phyloP scores from a whole-genome alignment of 306 rosid species.

The Dalbergia cochinchinensis region DNA sequence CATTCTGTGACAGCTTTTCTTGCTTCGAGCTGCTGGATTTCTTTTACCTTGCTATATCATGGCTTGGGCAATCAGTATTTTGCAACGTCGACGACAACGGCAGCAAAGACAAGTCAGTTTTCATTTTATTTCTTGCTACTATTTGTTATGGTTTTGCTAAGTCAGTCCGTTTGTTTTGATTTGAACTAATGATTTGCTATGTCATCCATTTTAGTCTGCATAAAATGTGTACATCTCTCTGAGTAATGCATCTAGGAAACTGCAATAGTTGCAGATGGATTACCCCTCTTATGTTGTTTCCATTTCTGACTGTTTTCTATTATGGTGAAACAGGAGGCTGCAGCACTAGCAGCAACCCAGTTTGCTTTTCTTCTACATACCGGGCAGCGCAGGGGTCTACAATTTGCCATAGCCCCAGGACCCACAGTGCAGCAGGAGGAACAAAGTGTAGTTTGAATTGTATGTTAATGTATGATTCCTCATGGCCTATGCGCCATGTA shows the following conservation, averaged over 20 bases:
- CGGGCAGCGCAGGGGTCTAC: constrained; percentile 86
- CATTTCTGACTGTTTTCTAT: constrained; percentile 18
- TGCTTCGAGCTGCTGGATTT: constrained; percentile 97
- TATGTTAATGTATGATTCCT: constrained; percentile 26
- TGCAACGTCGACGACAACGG: constrained; percentile 94
- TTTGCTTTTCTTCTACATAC: constrained; percentile 94
- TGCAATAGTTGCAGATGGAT: not conserved
- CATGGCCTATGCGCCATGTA: constrained; percentile 30
- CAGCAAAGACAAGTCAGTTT: constrained; percentile 89
- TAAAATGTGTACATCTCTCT: not conserved
- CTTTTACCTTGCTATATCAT: constrained; percentile 96
- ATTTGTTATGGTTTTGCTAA: constrained; percentile 22
- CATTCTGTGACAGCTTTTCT: constrained; percentile 74
- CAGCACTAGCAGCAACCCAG: constrained; percentile 98
- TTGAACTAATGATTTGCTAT: constrained; percentile 45
- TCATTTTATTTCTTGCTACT: constrained; percentile 34
- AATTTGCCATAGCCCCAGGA: constrained; percentile 79
- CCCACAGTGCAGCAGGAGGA: constrained; percentile 71
- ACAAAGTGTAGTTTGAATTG: constrained; percentile 39
- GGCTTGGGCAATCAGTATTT: constrained; percentile 98
- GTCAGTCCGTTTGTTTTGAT: constrained; percentile 46
- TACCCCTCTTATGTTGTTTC: not conserved
- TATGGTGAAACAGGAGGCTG: constrained; percentile 82
- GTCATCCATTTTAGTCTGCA: constrained; percentile 27
- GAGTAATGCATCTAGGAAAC: not conserved